Percentiles rank a stretch among this genome's conserved stretches.
phyloP scores from a whole-genome alignment of 2,329 filamentous ascomycete genomes.

The Zymoseptoria brevis region DNA sequence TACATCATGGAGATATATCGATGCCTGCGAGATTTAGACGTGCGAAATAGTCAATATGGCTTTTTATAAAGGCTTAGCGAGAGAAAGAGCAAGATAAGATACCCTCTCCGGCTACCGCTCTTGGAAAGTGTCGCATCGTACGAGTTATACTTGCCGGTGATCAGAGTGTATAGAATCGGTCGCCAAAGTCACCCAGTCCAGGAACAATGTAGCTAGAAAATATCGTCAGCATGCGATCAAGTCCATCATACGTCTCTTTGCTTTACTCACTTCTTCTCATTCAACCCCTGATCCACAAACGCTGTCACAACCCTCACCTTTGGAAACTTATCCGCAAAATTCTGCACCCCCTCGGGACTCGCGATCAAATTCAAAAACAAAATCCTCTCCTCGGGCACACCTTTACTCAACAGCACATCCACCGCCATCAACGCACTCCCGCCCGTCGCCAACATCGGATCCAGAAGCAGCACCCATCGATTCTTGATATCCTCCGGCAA shows the following conservation, averaged over 20 bases:
- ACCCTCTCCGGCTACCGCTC: too few relatives aligned
- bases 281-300: constrained; percentile 91
- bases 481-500: constrained; percentile 87
- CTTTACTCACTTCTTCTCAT: constrained; percentile 85
- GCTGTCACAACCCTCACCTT: constrained; percentile 87
- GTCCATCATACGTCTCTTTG: not conserved
- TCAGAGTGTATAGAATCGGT: constrained; percentile 88
- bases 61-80: too few relatives aligned
- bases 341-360: constrained; percentile 85
- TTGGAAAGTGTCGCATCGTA: too few relatives aligned
- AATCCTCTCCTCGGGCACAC: constrained; percentile 90
- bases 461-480: constrained; percentile 85
- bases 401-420: constrained; percentile 79
- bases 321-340: constrained; percentile 83
- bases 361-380: constrained; percentile 95
- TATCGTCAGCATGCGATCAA: constrained; percentile 22
- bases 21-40: too few relatives aligned
- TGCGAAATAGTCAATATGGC: too few relatives aligned
- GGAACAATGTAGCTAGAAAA: constrained; percentile 81
- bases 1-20: too few relatives aligned
- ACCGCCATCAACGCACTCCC: constrained; percentile 96
- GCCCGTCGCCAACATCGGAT: constrained; percentile 99
- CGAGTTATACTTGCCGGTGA: not conserved
- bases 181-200: constrained; percentile 89
- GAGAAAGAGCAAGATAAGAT: too few relatives aligned